Conservation (phyloP, 192 early-diverging fungal species). For the Backusella australiensis region DNA sequence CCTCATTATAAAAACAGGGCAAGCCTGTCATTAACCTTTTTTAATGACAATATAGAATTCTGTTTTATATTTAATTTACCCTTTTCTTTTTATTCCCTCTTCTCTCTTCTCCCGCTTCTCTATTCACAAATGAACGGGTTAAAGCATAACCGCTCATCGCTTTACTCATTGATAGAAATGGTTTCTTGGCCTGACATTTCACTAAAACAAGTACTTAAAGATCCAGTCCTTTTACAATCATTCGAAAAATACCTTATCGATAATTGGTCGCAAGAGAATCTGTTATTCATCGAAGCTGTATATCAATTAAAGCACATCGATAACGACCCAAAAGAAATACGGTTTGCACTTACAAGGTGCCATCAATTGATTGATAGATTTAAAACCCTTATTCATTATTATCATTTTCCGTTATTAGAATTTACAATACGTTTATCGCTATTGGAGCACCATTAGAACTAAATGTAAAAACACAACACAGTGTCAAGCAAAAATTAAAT, state of each 20-base stretch:
- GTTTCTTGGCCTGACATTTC: neutral
- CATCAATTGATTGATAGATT: neutral
- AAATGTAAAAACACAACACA: conserved; percentile 17
- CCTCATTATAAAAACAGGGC: neutral
- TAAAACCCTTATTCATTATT: neutral
- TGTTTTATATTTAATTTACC: conserved; percentile 1
- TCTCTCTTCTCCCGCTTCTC: neutral
- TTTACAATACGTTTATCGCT: conserved; percentile 33
- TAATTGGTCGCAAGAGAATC: conserved; percentile 29
- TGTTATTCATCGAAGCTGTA: conserved; percentile 36
- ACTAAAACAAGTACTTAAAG: conserved; percentile 9
- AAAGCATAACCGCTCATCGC: neutral
- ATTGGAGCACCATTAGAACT: conserved; percentile 24
- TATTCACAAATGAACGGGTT: neutral
- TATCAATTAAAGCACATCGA: conserved; percentile 23
- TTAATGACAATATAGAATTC: neutral
- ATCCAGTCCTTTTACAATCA: conserved; percentile 7
- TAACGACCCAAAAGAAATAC: conserved; percentile 1
- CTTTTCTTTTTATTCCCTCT: neutral
- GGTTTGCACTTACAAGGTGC: conserved; percentile 20
- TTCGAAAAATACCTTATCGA: conserved; percentile 17
- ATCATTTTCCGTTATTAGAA: conserved; percentile 12
- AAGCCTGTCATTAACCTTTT: neutral
- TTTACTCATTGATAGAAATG: conserved; percentile 1
- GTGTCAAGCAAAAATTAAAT: neutral